These are phyloP conservation scores for Cyberlindnera veronae DNA, from an alignment of 805 yeast genomes.

Conservation along the genomic window DNA sequence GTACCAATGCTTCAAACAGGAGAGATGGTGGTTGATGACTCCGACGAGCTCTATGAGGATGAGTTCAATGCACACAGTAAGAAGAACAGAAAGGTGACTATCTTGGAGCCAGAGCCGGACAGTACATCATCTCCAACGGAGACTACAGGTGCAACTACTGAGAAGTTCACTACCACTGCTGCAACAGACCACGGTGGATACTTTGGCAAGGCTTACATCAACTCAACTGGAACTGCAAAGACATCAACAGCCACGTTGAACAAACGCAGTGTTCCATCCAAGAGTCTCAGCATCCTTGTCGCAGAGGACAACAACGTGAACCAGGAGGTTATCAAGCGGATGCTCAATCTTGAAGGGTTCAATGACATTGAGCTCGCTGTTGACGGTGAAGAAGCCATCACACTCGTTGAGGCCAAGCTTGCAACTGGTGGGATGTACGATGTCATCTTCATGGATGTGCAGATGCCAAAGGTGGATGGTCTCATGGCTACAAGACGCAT, in stretches of 20 bases:
- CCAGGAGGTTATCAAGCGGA: constrained; percentile 88
- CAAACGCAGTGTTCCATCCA: constrained; percentile 3
- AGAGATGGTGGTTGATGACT: constrained; percentile 29
- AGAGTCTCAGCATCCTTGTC: constrained; percentile 55
- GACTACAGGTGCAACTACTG: too few relatives aligned
- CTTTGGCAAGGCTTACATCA: constrained; percentile 23
- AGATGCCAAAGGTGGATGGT: constrained; percentile 95
- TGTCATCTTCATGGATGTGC: constrained; percentile 92
- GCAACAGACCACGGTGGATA: constrained; percentile 15
- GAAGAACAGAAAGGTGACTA: constrained; percentile 44
- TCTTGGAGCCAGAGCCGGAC: constrained; percentile 26
- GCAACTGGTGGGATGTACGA: constrained; percentile 45
- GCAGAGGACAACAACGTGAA: constrained; percentile 95
- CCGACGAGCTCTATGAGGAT: constrained; percentile 52
- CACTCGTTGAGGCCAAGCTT: constrained; percentile 41
- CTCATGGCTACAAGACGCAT: constrained; percentile 75
- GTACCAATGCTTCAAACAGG: constrained; percentile 65
- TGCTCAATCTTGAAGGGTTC: constrained; percentile 83
- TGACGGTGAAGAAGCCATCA: constrained; percentile 89
- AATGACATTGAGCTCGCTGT: constrained; percentile 70
- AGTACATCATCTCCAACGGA: background rate
- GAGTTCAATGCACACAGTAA: constrained; percentile 58
- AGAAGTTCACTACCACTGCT: constrained; percentile 9
- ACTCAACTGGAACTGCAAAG: constrained; percentile 40
- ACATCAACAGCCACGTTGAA: constrained; percentile 5